Percentiles rank a stretch among this genome's conserved stretches.
Conservation (phyloP, 2,329 filamentous ascomycete genomes). For the Cladosporium sp. region DNA sequence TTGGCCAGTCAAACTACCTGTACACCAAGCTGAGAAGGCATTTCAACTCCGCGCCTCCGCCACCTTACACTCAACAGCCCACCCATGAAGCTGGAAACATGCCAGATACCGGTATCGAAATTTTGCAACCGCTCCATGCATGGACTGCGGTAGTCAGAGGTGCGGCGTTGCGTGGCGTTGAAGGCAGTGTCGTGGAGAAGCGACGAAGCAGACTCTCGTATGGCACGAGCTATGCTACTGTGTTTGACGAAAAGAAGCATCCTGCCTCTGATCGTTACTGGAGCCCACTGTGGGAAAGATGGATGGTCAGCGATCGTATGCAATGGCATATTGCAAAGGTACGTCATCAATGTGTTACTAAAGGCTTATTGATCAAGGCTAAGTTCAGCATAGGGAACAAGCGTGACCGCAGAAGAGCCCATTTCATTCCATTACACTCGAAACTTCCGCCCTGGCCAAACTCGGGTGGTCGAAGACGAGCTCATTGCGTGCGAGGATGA, state of each 20-base stretch:
- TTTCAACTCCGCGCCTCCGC: slow-evolving; percentile 53
- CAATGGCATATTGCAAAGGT: slow-evolving; percentile 82
- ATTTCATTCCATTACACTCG: slow-evolving; percentile 83
- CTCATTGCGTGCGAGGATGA: slow-evolving; percentile 72
- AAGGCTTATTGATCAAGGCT: too few species aligned
- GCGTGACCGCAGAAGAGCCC: slow-evolving; percentile 62
- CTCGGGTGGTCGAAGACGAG: slow-evolving; percentile 73
- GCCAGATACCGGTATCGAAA: slow-evolving; percentile 60
- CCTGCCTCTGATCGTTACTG: slow-evolving; percentile 70
- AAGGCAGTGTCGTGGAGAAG: slow-evolving; percentile 75
- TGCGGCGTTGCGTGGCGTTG: slow-evolving; percentile 68
- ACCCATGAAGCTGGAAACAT: slow-evolving; percentile 53
- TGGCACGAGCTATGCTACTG: slow-evolving; percentile 73
- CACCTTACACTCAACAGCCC: slow-evolving; percentile 63
- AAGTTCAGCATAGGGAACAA: too few species aligned
- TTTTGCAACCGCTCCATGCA: slow-evolving; percentile 77
- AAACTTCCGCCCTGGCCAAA: slow-evolving; percentile 76
- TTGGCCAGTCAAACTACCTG: slow-evolving; percentile 68
- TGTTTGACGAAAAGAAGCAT: slow-evolving; percentile 71
- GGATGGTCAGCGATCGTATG: slow-evolving; percentile 81
- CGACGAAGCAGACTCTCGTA: slow-evolving; percentile 72
- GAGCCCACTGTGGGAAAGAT: slow-evolving; percentile 74
- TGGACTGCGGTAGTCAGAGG: slow-evolving; percentile 79
- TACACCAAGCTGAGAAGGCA: slow-evolving; percentile 67
- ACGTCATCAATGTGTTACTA: too few species aligned